Conservation (phyloP, 495 filamentous ascomycete species). For the Pyrenopolyporus hunteri region DNA sequence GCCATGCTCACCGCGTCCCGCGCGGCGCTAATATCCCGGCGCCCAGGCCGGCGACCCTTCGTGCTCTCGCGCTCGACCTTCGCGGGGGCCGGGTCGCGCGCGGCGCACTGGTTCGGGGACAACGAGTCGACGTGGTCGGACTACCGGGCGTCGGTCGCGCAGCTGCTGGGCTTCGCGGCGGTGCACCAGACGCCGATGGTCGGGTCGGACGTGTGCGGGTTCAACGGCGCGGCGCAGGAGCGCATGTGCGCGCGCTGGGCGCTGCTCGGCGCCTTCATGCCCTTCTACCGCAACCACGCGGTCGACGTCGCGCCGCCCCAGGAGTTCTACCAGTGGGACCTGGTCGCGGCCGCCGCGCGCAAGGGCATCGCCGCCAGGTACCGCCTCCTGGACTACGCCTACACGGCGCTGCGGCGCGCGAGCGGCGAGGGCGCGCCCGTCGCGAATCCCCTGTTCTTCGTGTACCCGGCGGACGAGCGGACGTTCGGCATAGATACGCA, state of each 20-base stretch:
- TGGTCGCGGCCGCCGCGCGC: constrained; percentile 68
- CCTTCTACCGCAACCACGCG: constrained; percentile 83
- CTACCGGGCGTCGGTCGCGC: constrained; percentile 72
- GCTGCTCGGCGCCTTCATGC: constrained; percentile 74
- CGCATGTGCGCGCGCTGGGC: constrained; percentile 83
- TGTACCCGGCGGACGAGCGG: constrained; percentile 69
- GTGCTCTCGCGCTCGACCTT: constrained; percentile 86
- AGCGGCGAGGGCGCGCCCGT: constrained; percentile 66
- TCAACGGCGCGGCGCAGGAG: constrained; percentile 72
- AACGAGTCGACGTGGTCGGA: constrained; percentile 76
- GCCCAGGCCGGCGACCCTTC: constrained; percentile 70
- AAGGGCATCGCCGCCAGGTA: constrained; percentile 74
- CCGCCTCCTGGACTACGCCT: constrained; percentile 72
- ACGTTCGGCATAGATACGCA: constrained; percentile 67
- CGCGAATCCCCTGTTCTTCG: constrained; percentile 71
- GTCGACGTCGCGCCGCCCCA: constrained; percentile 54
- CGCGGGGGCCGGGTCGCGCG: constrained; percentile 74
- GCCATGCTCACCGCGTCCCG: constrained; percentile 76
- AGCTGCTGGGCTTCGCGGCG: constrained; percentile 73
- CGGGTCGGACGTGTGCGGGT: constrained; percentile 88
- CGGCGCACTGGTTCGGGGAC: constrained; percentile 89
- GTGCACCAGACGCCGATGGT: constrained; percentile 85
- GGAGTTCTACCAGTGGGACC: constrained; percentile 77
- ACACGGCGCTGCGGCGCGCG: constrained; percentile 68
- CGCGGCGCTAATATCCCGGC: constrained; percentile 68